Base-by-base conservation (phyloP, 345 rosid genomes). In the Brassica nigra region DNA sequence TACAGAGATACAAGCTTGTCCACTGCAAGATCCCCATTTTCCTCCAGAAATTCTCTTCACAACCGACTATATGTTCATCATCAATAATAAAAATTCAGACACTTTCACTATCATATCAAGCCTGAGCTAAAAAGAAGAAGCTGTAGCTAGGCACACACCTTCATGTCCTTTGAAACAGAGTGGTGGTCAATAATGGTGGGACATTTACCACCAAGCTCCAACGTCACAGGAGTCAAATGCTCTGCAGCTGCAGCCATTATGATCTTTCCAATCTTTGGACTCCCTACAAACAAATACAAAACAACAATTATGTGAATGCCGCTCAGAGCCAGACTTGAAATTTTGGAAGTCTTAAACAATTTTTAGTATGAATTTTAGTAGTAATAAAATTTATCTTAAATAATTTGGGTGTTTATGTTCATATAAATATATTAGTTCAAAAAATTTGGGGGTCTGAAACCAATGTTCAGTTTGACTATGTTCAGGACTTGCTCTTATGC, bases 141-240 rank as follows among this genome's bases (percentile, higher is more conserved):
- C 37, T 34, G 37, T 34, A 34, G 37, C 37, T 42, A 42, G 63
- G 0, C 7, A 36, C 74, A 71, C 18, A 91, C 97, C 95, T 86
- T 83, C 55, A 82, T 81, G 33, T 92, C 83, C 37, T 83, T 76
- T 39, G 87, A 82, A 78, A 71, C 70, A 47, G 91, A 75, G 69
- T 75, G 81, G 30, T 81, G 71, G 76, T 92, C 95, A 16, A 95
- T 4, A 64, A 95, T 84, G 4, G 86, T 84, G 20, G 97, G 99
- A 72, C 94, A 84, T 83, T 95, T 95, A 61, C 95, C 99, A 1
- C 99, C 97, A 59, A 92, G 88, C 86, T 95, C 99, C 3, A 95
- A 83, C 12, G 92, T 87, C 66, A 95, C 97, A 0, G 99, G 97
- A 4, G 97, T 92, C 70, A 95, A 81, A 88, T 95, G 87, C 77